phyloP scores from a whole-genome alignment of 129 eudicot genomes.

The Rutidosis leptorrhynchoides region DNA sequence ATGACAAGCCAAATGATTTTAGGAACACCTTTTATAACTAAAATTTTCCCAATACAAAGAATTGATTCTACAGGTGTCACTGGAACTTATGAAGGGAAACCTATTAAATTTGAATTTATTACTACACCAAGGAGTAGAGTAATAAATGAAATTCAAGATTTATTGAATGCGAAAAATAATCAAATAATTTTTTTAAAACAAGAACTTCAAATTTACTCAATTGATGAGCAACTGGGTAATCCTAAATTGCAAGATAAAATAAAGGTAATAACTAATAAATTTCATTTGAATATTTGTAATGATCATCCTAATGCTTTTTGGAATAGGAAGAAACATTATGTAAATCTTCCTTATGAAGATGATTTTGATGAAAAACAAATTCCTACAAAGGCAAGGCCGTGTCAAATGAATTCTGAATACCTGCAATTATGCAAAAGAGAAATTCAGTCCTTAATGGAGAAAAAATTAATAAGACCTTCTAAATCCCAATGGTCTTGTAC shows the following conservation, averaged over 20 bases:
- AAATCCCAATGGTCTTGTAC: constrained; percentile 9
- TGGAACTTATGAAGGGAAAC: background rate
- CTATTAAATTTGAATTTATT: background rate
- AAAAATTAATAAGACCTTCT: background rate
- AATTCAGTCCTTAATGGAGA: background rate
- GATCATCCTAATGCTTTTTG: constrained; percentile 1
- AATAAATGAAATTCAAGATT: background rate
- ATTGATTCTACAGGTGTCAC: background rate
- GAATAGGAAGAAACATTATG: background rate
- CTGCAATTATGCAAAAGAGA: background rate
- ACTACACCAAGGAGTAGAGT: background rate
- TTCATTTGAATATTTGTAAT: background rate
- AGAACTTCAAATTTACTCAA: background rate
- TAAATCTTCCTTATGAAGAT: background rate
- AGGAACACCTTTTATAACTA: background rate
- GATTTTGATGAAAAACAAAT: background rate
- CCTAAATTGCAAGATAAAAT: background rate
- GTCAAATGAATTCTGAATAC: background rate
- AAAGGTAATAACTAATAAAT: background rate
- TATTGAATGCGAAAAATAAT: background rate
- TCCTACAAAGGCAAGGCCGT: background rate
- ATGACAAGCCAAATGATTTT: background rate
- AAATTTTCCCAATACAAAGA: background rate
- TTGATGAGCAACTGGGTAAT: background rate
- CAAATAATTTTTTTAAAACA: background rate